phyloP scores from a whole-genome alignment of 768 basidiomycete species.

The Xerocomus brunneocitrinus region DNA sequence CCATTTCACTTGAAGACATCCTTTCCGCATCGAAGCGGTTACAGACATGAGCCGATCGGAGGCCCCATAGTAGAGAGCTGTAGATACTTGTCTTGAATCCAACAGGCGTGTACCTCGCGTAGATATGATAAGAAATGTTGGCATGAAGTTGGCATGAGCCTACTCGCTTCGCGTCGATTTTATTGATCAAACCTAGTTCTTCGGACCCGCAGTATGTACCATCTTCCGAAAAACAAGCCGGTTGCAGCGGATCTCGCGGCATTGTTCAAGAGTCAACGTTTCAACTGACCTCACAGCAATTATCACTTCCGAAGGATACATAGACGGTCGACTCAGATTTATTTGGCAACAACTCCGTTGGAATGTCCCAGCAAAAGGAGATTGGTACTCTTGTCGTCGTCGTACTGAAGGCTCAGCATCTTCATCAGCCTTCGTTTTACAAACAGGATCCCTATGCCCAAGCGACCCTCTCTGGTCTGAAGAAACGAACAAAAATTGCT shows the following conservation, averaged over 20 bases:
- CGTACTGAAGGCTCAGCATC: constrained; percentile 78
- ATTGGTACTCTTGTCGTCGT: constrained; percentile 84
- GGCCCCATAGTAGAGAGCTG: background rate
- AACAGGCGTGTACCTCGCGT: background rate
- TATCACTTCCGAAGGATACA: no score
- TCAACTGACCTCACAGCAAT: no score
- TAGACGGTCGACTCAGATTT: background rate
- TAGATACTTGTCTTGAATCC: background rate
- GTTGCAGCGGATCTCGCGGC: no score
- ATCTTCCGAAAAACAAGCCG: no score
- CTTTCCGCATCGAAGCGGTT: background rate
- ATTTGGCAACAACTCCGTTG: background rate
- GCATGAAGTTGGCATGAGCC: background rate
- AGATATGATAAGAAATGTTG: background rate
- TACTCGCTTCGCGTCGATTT: no score
- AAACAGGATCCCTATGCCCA: constrained; percentile 89
- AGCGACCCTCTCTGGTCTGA: constrained; percentile 52
- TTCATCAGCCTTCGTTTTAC: constrained; percentile 81
- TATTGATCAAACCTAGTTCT: no score
- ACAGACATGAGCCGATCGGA: background rate
- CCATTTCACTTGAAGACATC: background rate
- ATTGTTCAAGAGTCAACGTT: background rate
- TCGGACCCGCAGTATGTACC: no score
- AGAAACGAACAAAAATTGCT: constrained; percentile 68
- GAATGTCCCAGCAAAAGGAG: constrained; percentile 37